Evolutionary conservation across 305 asterid species (phyloP).

Genomic region (Fraxinus latifolia): DNA sequence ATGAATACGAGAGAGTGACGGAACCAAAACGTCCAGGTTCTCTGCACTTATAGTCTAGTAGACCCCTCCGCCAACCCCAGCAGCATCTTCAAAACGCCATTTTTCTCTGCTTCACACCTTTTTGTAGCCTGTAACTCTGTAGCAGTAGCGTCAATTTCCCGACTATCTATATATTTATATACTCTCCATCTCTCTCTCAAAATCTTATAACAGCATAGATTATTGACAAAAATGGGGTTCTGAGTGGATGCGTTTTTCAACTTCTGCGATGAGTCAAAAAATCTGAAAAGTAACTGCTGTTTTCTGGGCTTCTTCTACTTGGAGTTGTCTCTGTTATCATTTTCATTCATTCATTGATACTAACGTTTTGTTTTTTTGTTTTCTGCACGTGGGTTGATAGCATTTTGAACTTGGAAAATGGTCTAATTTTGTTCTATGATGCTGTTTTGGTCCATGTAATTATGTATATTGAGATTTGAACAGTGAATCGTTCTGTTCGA

Average conservation of each 20-base stretch:
- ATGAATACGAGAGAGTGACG: not conserved
- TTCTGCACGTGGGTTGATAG: not conserved
- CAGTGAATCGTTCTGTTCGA: not conserved
- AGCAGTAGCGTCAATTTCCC: not conserved
- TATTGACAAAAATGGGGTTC: not conserved
- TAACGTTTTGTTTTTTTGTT: not conserved
- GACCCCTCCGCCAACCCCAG: not conserved
- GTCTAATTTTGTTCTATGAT: not conserved
- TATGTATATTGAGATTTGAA: not conserved
- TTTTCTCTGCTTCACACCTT: not conserved
- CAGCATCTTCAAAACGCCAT: not conserved
- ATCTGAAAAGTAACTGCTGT: not conserved
- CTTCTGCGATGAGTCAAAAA: not conserved
- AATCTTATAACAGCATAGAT: not conserved
- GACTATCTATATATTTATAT: not conserved
- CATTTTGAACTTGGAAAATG: not conserved
- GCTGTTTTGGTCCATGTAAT: not conserved
- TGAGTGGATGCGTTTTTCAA: not conserved
- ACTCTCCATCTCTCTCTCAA: not conserved
- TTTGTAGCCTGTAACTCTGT: not conserved
- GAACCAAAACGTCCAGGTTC: not conserved
- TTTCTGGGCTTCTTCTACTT: not conserved
- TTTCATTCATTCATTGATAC: constrained; percentile 27
- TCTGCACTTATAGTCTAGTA: not conserved
- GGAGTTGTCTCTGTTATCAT: not conserved